phyloP scores from a whole-genome alignment of 106 monocot species.

The Narthecium ossifragum region DNA sequence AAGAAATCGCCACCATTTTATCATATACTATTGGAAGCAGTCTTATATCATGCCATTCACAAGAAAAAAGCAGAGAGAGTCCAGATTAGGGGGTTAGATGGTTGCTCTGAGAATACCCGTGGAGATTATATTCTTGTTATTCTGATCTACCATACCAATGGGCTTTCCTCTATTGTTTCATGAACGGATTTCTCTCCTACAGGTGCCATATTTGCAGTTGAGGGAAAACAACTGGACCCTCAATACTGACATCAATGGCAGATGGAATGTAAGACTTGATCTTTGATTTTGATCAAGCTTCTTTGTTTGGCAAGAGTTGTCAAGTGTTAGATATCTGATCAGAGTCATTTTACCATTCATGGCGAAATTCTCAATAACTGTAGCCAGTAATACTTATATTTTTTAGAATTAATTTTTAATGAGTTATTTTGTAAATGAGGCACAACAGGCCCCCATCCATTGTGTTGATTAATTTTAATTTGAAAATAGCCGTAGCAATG shows the following conservation, averaged over 20 bases:
- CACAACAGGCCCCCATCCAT: no score
- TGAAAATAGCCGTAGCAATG: no score
- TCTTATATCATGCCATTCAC: background rate
- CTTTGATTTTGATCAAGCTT: slow-evolving; percentile 24
- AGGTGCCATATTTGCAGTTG: slow-evolving; percentile 81
- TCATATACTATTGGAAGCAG: background rate
- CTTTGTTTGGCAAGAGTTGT: no score
- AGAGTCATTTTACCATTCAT: no score
- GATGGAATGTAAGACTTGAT: slow-evolving; percentile 81
- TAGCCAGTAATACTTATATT: no score
- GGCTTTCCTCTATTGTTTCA: background rate
- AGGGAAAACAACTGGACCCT: slow-evolving; percentile 86
- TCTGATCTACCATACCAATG: background rate
- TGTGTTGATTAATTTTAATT: no score
- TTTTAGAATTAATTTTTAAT: no score
- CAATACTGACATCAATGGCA: slow-evolving; percentile 60
- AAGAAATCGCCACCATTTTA: background rate
- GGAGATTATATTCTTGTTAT: background rate
- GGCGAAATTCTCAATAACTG: no score
- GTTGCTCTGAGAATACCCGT: background rate
- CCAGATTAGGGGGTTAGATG: background rate
- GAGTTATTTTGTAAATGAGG: no score
- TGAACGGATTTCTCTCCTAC: slow-evolving; percentile 2
- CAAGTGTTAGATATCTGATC: no score
- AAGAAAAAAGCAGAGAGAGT: background rate